Percentiles rank a stretch among this genome's conserved stretches.
phyloP scores from a whole-genome alignment of 1,139 yeast genomes.

The Pneumocystis oryctolagi region DNA sequence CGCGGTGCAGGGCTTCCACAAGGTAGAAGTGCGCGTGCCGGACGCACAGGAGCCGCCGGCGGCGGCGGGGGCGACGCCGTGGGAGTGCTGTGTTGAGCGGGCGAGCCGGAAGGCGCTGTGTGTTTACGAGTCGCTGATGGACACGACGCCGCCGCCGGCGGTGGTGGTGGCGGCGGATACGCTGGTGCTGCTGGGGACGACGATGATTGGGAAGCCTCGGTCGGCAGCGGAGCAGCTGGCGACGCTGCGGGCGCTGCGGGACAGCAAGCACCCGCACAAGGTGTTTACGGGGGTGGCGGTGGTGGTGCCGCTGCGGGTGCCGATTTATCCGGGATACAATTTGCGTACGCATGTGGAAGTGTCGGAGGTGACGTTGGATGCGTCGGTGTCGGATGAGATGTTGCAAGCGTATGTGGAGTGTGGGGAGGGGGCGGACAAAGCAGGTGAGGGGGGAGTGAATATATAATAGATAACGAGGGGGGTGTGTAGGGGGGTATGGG shows the following conservation, averaged over 20 bases:
- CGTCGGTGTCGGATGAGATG: constrained; percentile 35
- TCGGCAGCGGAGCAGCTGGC: constrained; percentile 36
- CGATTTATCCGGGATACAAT: constrained; percentile 28
- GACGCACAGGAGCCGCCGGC: constrained; percentile 59
- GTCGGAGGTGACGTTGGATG: constrained; percentile 37
- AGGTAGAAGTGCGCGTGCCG: constrained; percentile 38
- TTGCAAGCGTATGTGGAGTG: constrained; percentile 47
- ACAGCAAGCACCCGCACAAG: constrained; percentile 30
- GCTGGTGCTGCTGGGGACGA: constrained; percentile 46
- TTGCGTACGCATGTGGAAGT: constrained; percentile 30
- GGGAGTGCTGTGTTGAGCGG: constrained; percentile 55
- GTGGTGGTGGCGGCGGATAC: constrained; percentile 74
- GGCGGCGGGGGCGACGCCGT: constrained; percentile 28
- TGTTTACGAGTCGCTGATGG: constrained; percentile 35
- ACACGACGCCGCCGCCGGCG: constrained; percentile 25
- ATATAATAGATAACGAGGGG: too few relatives aligned
- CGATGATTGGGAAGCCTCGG: constrained; percentile 64
- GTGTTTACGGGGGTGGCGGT: constrained; percentile 60
- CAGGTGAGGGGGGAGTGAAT: constrained; percentile 62
- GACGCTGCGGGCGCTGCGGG: constrained; percentile 35
- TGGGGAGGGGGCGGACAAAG: constrained; percentile 67
- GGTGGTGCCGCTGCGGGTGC: constrained; percentile 30
- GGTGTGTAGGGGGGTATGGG: constrained; percentile 54
- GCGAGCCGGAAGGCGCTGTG: constrained; percentile 49
- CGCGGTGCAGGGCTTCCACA: constrained; percentile 31